phyloP scores from a whole-genome alignment of 139 green algal species.

The Micromonas pusilla region DNA sequence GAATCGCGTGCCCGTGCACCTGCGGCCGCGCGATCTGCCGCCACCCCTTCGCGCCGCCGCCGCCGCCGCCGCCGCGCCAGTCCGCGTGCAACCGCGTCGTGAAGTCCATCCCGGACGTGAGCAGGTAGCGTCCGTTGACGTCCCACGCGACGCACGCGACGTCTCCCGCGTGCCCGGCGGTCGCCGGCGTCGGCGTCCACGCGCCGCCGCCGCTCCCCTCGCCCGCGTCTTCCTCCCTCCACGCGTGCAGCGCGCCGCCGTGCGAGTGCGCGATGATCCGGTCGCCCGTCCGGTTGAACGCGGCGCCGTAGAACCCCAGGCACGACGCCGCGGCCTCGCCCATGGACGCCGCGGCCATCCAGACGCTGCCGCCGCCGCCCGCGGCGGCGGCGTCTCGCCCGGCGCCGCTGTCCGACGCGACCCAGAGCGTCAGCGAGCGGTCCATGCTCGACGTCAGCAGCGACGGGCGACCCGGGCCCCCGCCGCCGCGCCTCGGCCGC shows the following conservation, averaged over 20 bases:
- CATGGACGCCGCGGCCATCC: constrained; percentile 73
- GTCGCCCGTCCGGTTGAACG: constrained; percentile 50
- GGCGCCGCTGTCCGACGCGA: constrained; percentile 40
- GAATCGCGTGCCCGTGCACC: constrained; percentile 95
- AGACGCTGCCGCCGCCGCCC: constrained; percentile 46
- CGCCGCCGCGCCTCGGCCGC: constrained; percentile 33
- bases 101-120: not conserved
- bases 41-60: constrained; percentile 45
- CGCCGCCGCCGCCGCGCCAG: not conserved
- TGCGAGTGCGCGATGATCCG: constrained; percentile 77
- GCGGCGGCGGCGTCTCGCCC: constrained; percentile 36
- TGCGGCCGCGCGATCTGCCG: constrained; percentile 85
- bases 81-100: constrained; percentile 1
- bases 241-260: constrained; percentile 82
- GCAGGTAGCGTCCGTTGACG: not conserved
- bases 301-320: constrained; percentile 69
- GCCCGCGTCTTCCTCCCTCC: constrained; percentile 39
- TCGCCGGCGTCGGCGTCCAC: not conserved
- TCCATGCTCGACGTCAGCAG: constrained; percentile 91
- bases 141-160: constrained; percentile 1
- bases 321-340: constrained; percentile 58
- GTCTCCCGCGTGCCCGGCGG: not conserved
- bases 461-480: constrained; percentile 16
- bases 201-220: not conserved
- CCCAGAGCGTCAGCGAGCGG: constrained; percentile 90